Percentiles rank a stretch among this genome's conserved stretches.
phyloP scores from a whole-genome alignment of 768 basidiomycete genomes.

The Xerocomus brunneocitrinus region DNA sequence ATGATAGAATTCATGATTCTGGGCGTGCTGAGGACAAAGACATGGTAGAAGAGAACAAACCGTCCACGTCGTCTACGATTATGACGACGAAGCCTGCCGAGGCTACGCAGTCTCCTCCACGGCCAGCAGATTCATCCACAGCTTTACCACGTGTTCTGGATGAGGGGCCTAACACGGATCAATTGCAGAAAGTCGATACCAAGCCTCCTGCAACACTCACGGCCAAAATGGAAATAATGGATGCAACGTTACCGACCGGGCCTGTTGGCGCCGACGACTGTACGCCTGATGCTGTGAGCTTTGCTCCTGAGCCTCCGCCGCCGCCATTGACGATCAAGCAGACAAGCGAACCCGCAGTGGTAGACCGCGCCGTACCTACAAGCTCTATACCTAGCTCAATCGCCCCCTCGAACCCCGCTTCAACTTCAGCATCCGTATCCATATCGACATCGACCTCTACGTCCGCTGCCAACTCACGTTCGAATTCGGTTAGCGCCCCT shows the following conservation, averaged over 20 bases:
- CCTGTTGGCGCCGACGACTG: slow-evolving; percentile 14
- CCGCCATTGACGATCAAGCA: slow-evolving; percentile 27
- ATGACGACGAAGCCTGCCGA: background rate
- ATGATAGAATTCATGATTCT: background rate
- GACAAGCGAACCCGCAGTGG: slow-evolving; percentile 12
- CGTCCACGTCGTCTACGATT: background rate
- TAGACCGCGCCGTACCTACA: background rate
- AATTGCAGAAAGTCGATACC: slow-evolving; percentile 6
- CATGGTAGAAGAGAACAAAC: background rate
- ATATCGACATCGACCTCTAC: slow-evolving; percentile 24
- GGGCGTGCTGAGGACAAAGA: background rate
- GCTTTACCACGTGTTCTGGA: background rate
- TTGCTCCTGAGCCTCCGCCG: slow-evolving; percentile 30
- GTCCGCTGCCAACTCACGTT: slow-evolving; percentile 20
- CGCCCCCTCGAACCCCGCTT: slow-evolving; percentile 3
- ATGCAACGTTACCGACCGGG: slow-evolving; percentile 19
- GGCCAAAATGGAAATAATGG: slow-evolving; percentile 26
- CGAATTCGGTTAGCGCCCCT: slow-evolving; percentile 22
- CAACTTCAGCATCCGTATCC: slow-evolving; percentile 12
- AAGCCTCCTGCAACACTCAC: slow-evolving; percentile 9
- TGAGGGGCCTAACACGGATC: slow-evolving; percentile 3
- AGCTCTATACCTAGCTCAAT: background rate
- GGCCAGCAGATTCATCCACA: background rate
- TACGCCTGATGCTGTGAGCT: slow-evolving; percentile 21
- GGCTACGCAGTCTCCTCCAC: background rate